Evolutionary conservation across 352 stramenopile genomes (phyloP).

Genomic region (Phytophthora fragariae): DNA sequence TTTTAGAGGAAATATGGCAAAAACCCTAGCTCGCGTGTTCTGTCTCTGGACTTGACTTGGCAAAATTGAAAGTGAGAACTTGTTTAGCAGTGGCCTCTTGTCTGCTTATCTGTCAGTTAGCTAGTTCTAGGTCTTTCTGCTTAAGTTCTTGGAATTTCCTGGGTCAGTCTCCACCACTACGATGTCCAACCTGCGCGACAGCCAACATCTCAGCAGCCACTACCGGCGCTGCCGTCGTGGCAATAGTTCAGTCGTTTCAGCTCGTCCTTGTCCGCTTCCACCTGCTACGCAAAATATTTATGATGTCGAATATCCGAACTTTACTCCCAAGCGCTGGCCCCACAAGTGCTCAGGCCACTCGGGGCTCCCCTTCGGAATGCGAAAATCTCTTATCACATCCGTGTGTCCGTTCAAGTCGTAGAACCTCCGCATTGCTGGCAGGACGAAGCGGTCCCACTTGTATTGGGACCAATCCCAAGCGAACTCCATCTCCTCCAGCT

Average conservation of each 20-base stretch:
- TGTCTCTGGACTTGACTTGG: no score
- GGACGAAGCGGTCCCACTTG: slow-evolving; percentile 35
- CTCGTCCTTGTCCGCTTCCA: slow-evolving; percentile 28
- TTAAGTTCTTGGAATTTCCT: no score
- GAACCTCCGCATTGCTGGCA: slow-evolving; percentile 42
- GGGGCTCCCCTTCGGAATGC: slow-evolving; percentile 10
- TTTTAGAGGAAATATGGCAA: no score
- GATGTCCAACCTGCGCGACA: no score
- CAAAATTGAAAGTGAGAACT: no score
- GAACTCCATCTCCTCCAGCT: slow-evolving; percentile 38
- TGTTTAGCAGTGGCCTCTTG: no score
- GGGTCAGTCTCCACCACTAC: no score
- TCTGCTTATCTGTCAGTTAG: no score
- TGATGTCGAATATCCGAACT: background rate
- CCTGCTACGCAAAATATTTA: slow-evolving; percentile 33
- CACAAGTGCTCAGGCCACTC: slow-evolving; percentile 35
- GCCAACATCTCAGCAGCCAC: no score
- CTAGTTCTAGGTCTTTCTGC: no score
- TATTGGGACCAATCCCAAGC: slow-evolving; percentile 30
- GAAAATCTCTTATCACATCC: slow-evolving; percentile 29
- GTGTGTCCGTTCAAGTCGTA: slow-evolving; percentile 39
- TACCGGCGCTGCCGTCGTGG: slow-evolving; percentile 13
- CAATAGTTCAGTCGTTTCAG: slow-evolving; percentile 43
- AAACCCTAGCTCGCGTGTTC: no score
- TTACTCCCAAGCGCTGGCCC: slow-evolving; percentile 33